Base-by-base conservation (phyloP, 345 rosid species). In the Moringa oleifera region DNA sequence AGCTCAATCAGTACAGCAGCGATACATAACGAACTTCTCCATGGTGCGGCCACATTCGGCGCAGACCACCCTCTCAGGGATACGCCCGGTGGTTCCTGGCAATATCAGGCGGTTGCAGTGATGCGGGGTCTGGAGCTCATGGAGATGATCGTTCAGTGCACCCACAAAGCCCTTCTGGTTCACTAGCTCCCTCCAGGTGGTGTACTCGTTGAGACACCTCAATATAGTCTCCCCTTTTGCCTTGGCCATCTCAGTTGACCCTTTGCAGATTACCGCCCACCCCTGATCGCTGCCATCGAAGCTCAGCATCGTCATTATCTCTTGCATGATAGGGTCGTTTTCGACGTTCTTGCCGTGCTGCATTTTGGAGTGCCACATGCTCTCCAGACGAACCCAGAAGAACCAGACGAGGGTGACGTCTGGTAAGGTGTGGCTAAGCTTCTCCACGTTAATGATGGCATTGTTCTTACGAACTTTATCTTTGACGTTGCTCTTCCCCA, bases 311-410 rank as follows among this genome's bases (percentile, higher is more conserved):
- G 71, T 70, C 59, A 70, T 62, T 18, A 87, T 67, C 71, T 83
- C 89, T 17, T 68, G 73, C 89, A 78, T 78, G 15, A 87, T 79
- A 0, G 41, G 58, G 61, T 87, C 91, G 17, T 69, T 68, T 49
- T 81, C 77, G 0, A 68, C 74, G 16, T 61, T 68, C 59, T 23
- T 73, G 25, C 77, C 75, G 0, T 67, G 78, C 10, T 79, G 74
- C 21, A 67, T 55, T 58, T 75, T 80, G 12, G 88, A 84, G 67
- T 81, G 77, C 91, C 91, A 85, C 95, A 85, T 88, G 85, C 87
- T 81, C 64, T 85, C 85, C 0, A 88, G 68, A 61, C 86, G 58
- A 18, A 70, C 67, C 87, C 89, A 85, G 68, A 85, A 88, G 79
- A 58, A 81, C 86, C 86, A 75, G 0, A 71, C 50, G 4, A 62